These are phyloP conservation scores for Dryadomyces quercivorus DNA, from an alignment of 2,329 filamentous ascomycete species.

Conservation along the genomic window DNA sequence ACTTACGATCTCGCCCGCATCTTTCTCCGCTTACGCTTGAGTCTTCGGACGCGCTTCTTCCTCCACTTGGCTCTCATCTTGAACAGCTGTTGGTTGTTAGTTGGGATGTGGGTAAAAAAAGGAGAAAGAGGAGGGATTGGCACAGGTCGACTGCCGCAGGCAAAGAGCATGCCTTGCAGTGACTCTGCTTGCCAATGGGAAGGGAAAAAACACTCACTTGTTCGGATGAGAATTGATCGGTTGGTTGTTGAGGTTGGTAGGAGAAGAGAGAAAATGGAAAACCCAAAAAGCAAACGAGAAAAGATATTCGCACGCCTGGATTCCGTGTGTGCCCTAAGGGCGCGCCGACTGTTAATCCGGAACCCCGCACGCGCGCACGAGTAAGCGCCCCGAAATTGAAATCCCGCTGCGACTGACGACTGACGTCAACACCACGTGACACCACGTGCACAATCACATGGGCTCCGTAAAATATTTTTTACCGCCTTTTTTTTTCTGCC, in stretches of 20 bases:
- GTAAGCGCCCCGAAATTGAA: background rate
- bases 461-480: background rate
- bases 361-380: conserved; percentile 1
- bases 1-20: conserved; percentile 93
- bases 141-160: background rate
- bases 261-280: conserved; percentile 6
- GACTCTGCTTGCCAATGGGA: background rate
- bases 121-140: background rate
- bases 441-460: background rate
- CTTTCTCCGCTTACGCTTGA: conserved; percentile 99
- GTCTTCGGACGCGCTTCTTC: conserved; percentile 98
- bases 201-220: conserved; percentile 13
- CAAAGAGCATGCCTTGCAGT: background rate
- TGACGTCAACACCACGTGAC: background rate
- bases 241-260: conserved; percentile 24
- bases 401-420: no score
- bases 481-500: conserved; percentile 10
- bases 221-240: conserved; percentile 32
- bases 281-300: conserved; percentile 1
- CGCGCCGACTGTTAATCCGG: conserved; percentile 11
- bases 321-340: conserved; percentile 12
- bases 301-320: conserved; percentile 5
- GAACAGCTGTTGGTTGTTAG: conserved; percentile 25
- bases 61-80: conserved; percentile 96
- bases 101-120: background rate